Evolutionary conservation across 306 rosid genomes (phyloP).

Genomic region (Ziziphus jujuba): DNA sequence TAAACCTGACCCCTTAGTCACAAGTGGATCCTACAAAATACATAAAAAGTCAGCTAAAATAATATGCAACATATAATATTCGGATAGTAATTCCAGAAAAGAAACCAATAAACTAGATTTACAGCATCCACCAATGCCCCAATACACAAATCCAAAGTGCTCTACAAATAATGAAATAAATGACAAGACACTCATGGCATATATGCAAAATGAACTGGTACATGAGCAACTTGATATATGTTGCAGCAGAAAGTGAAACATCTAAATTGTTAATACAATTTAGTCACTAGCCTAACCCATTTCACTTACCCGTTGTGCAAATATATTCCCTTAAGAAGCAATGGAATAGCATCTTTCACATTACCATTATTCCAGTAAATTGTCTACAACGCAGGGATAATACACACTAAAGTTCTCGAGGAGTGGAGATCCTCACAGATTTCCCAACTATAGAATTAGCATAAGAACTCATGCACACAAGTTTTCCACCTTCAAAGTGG

Average conservation of each 20-base stretch:
- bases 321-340: not conserved
- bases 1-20: conserved; percentile 32
- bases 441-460: conserved; percentile 3
- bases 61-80: not conserved
- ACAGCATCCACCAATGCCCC: not conserved
- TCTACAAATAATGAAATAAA: not conserved
- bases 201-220: not conserved
- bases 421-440: not conserved
- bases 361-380: not conserved
- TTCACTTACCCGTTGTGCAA: not conserved
- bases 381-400: not conserved
- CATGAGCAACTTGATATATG: not conserved
- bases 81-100: not conserved
- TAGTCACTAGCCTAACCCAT: not conserved
- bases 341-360: not conserved
- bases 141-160: not conserved
- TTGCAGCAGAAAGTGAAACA: not conserved
- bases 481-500: not conserved
- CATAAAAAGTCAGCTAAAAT: conserved; percentile 8
- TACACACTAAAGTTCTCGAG: not conserved
- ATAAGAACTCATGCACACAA: not conserved
- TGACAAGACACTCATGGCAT: not conserved
- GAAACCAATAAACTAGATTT: not conserved
- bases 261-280: not conserved
- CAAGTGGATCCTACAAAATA: conserved; percentile 37